Evolutionary conservation across 1,284 basidiomycete species (phyloP).

Genomic region (Cerioporus squamosus): DNA sequence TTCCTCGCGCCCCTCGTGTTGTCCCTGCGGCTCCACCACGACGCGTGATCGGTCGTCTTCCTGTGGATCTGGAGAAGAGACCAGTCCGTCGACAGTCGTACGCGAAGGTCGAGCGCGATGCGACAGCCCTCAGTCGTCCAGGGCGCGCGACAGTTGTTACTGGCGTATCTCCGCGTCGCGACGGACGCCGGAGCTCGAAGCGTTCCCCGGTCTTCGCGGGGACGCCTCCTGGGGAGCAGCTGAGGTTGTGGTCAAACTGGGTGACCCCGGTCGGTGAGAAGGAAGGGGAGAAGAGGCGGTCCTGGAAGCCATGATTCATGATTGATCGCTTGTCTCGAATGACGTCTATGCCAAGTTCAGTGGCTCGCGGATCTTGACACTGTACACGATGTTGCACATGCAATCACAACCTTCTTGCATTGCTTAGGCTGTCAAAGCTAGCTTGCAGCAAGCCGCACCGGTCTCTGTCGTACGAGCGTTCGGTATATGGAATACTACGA

Average conservation of each 20-base stretch:
- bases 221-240: neutral
- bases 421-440: no score
- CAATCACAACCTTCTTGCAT: no score
- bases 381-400: no score
- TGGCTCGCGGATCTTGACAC: neutral
- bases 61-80: neutral
- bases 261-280: conserved; percentile 12
- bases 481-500: no score
- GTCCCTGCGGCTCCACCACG: neutral
- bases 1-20: neutral
- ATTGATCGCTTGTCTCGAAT: neutral
- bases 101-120: neutral
- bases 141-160: neutral
- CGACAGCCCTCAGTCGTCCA: neutral
- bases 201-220: neutral
- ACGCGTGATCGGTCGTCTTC: neutral
- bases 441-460: no score
- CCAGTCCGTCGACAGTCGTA: no score
- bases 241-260: conserved; percentile 16
- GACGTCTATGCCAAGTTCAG: neutral
- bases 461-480: no score
- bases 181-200: neutral
- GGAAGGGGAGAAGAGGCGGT: neutral
- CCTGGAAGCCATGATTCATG: conserved; percentile 10
- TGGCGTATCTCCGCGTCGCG: neutral